A percentile compares a stretch with the other conserved stretches of the same genome.
phyloP scores from a whole-genome alignment of 768 basidiomycete genomes.

The Tubosaeta sp. region DNA sequence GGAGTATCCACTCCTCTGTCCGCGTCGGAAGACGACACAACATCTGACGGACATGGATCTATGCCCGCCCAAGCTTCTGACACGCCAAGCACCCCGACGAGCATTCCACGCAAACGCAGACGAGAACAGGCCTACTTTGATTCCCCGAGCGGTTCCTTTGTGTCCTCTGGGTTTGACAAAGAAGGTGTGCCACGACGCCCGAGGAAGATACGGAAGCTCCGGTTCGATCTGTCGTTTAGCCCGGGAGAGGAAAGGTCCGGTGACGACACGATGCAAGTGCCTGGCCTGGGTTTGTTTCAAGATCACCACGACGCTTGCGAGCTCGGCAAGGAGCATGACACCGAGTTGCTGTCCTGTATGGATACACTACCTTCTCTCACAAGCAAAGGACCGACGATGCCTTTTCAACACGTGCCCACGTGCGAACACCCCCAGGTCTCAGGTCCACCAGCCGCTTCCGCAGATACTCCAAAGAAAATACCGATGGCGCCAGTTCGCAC shows the following conservation, averaged over 20 bases:
- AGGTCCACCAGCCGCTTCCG: neutral
- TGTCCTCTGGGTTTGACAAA: slow-evolving; percentile 28
- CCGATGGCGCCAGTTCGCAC: slow-evolving; percentile 7
- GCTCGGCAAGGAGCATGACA: neutral
- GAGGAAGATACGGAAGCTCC: slow-evolving; percentile 25
- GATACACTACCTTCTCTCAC: neutral
- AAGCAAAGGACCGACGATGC: neutral
- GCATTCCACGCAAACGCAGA: slow-evolving; percentile 24
- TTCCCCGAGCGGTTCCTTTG: slow-evolving; percentile 23
- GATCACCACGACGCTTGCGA: neutral
- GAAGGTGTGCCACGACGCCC: slow-evolving; percentile 29
- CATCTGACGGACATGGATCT: neutral
- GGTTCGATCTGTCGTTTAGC: slow-evolving; percentile 22
- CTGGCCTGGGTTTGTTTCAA: neutral
- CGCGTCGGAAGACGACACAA: too few species aligned
- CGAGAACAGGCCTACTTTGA: slow-evolving; percentile 27
- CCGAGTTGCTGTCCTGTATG: neutral
- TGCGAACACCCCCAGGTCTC: neutral
- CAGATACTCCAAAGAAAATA: neutral
- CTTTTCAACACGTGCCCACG: neutral
- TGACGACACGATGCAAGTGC: neutral
- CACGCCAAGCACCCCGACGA: slow-evolving; percentile 24
- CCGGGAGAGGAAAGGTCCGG: slow-evolving; percentile 7
- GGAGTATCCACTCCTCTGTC: slow-evolving; percentile 1
- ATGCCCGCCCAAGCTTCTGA: slow-evolving; percentile 8